A percentile compares a stretch with the other conserved stretches of the same genome.
These are phyloP conservation scores for Parietaria judaica DNA, from an alignment of 306 rosid species.

Conservation along the genomic window DNA sequence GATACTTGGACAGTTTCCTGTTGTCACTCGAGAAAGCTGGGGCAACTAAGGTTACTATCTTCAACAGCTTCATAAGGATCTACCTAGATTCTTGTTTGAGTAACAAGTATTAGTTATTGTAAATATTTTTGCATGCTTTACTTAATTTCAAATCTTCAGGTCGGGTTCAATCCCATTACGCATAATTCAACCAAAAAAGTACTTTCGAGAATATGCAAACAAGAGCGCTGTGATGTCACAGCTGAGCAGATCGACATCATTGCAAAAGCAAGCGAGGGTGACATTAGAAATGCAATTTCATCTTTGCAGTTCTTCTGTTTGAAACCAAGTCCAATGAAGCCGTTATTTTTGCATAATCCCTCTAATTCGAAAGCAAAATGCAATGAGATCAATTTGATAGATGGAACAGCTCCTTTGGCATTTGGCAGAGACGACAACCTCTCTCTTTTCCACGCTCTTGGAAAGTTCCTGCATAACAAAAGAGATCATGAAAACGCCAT, in stretches of 20 bases:
- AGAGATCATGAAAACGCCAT: constrained; percentile 45
- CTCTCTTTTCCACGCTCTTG: constrained; percentile 81
- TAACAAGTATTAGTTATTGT: neutral
- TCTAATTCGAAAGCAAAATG: constrained; percentile 25
- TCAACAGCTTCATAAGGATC: constrained; percentile 17
- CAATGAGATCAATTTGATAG: constrained; percentile 21
- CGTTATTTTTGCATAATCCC: constrained; percentile 28
- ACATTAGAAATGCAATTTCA: constrained; percentile 85
- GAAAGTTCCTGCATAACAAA: constrained; percentile 95
- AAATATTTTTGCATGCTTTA: constrained; percentile 3
- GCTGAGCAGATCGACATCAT: constrained; percentile 64
- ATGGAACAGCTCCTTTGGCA: constrained; percentile 38
- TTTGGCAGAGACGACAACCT: constrained; percentile 88
- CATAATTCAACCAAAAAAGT: constrained; percentile 60
- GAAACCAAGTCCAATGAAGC: constrained; percentile 41
- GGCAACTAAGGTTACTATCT: constrained; percentile 96
- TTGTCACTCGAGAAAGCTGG: constrained; percentile 69
- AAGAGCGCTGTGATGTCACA: constrained; percentile 52
- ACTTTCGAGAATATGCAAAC: constrained; percentile 58
- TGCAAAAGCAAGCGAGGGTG: constrained; percentile 94
- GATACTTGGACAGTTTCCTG: constrained; percentile 51
- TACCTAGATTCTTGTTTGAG: neutral
- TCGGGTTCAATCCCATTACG: constrained; percentile 82
- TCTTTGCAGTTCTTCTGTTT: constrained; percentile 76
- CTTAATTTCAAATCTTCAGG: constrained; percentile 43